Evolutionary conservation across 1,284 basidiomycete species (phyloP), one percentile per base, ranked within the genome.

Genomic region (Anthracocystis walkeri): DNA sequence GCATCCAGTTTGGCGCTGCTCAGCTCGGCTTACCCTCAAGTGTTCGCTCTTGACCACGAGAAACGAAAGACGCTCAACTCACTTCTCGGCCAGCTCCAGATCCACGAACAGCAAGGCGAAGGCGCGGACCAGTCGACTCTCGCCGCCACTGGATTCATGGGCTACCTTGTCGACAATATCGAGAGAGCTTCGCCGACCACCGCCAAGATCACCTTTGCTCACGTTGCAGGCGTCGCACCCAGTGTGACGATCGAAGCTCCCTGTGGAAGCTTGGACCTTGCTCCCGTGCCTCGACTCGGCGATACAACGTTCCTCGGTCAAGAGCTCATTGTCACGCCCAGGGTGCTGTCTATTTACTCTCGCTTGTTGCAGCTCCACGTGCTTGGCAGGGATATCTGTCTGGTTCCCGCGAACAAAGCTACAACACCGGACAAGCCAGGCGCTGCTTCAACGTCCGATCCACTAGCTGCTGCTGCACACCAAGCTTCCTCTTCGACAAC

Each of bases 401-500:
- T 84, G n/a, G 75, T 85, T 8, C 83, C 83, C 8, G 65, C 74
- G 35, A 65, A 65, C 46, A 69, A 74, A 51, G 64, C 74, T 27
- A 41, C 55, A 0, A 35, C 31, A 18, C 52, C 74, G 1, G 58
- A 60, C 42, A 67, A 72, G 29, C 55, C 67, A 11, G 63, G 53
- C 16, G 69, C 74, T 11, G 67, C 73, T 8, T 65, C 75, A 1
- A 68, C 77, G 1, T 55, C 58, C 7, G 68, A 72, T 16, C 60
- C 65, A 2, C 48, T 62, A 5, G 75, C 62, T 2, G 63, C 67
- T 25, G 57, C 66, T 3, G 67, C 73, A 11, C 72, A 72, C 38
- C 82, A 83, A 40, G 70, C 83, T 7, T 86, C 84, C 1, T 82
- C 84, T 1, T 86, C 85, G 25, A 86, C 85, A 7, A 81, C 85